A percentile compares a stretch with the other conserved stretches of the same genome.
phyloP scores from a whole-genome alignment of 2,329 filamentous ascomycete genomes.

The Amauroascus verrucosus region DNA sequence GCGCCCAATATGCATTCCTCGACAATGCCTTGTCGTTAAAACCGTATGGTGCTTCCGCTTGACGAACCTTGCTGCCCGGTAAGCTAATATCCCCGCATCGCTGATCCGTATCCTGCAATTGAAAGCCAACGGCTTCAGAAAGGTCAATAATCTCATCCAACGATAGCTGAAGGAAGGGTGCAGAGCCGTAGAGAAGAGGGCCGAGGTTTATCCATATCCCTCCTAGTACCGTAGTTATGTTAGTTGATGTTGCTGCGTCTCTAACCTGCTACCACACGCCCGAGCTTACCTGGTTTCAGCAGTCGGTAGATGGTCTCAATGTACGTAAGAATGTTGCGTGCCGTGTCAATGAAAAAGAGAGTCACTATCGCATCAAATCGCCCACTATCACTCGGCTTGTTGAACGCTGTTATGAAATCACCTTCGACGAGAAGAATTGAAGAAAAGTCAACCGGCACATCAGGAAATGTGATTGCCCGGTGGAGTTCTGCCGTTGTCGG shows the following conservation, averaged over 20 bases:
- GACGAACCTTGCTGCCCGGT: conserved; percentile 32
- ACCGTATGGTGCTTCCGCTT: conserved; percentile 44
- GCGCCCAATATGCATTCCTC: conserved; percentile 45
- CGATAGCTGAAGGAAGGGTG: conserved; percentile 46
- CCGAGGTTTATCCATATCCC: conserved; percentile 50
- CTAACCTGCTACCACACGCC: background rate
- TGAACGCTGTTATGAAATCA: conserved; percentile 43
- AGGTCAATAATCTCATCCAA: conserved; percentile 45
- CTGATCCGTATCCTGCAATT: conserved; percentile 38
- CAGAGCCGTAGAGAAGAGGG: conserved; percentile 46
- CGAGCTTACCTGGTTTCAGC: conserved; percentile 25
- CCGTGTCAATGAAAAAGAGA: conserved; percentile 53
- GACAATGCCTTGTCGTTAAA: conserved; percentile 44
- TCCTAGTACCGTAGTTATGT: conserved; percentile 22
- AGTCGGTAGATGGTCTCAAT: conserved; percentile 44
- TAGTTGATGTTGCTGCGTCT: background rate
- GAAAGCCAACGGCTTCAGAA: conserved; percentile 43
- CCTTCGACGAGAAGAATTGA: conserved; percentile 42
- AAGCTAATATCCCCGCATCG: conserved; percentile 38
- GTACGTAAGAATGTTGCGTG: conserved; percentile 46
- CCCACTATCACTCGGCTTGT: conserved; percentile 11
- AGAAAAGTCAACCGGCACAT: conserved; percentile 28
- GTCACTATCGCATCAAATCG: conserved; percentile 45
- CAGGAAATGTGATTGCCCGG: conserved; percentile 40
- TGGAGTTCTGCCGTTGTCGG: conserved; percentile 40